A percentile compares a stretch with the other conserved stretches of the same genome.
phyloP scores from a whole-genome alignment of 768 basidiomycete genomes.

The Russula dissimulans region DNA sequence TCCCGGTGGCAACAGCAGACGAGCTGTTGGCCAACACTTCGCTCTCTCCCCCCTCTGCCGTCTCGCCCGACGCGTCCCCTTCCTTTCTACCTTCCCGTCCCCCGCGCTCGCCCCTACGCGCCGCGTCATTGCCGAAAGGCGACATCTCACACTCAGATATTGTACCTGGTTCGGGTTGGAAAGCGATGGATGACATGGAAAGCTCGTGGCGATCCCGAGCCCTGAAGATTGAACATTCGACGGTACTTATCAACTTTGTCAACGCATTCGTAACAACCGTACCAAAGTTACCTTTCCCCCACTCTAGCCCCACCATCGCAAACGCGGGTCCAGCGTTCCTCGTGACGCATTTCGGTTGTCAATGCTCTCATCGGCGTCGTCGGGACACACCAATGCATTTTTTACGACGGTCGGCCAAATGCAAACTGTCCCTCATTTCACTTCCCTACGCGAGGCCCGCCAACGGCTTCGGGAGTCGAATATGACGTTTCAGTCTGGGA shows the following conservation, averaged over 20 bases:
- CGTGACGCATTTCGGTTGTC: constrained; percentile 20
- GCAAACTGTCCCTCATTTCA: constrained; percentile 20
- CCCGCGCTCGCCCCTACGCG: constrained; percentile 18
- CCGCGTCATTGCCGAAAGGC: constrained; percentile 7
- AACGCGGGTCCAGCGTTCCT: constrained; percentile 20
- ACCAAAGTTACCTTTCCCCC: neutral
- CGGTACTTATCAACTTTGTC: constrained; percentile 7
- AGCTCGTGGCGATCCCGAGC: constrained; percentile 14
- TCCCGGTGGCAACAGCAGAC: constrained; percentile 8
- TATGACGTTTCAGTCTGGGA: constrained; percentile 53
- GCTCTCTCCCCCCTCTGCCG: constrained; percentile 14
- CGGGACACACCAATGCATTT: constrained; percentile 17
- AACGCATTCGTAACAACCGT: neutral
- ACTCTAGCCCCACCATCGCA: constrained; percentile 8
- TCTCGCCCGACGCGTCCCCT: constrained; percentile 1
- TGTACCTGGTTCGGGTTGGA: constrained; percentile 7
- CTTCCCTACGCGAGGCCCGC: constrained; percentile 19
- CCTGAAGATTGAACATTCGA: constrained; percentile 13
- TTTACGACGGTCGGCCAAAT: constrained; percentile 17
- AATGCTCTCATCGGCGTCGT: constrained; percentile 16
- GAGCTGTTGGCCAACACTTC: constrained; percentile 18
- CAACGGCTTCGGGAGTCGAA: constrained; percentile 36
- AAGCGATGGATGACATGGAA: constrained; percentile 17
- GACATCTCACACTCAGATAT: constrained; percentile 4
- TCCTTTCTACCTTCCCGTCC: constrained; percentile 14